Base-by-base conservation (phyloP, 139 green algal genomes). In the Coelastrella sp. region DNA sequence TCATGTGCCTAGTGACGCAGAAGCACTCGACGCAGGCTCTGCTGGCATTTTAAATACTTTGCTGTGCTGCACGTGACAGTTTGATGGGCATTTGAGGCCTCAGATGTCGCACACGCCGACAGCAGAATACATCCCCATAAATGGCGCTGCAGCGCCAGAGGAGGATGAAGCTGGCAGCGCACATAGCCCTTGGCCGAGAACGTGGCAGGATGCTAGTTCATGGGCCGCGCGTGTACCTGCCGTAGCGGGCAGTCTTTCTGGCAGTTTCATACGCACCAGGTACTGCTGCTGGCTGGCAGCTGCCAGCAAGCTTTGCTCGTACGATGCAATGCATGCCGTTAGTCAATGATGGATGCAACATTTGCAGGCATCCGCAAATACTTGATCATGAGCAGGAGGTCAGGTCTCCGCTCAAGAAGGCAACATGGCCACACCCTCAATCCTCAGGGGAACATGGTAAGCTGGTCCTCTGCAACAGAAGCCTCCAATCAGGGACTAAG, bases 261-360 rank as follows among this genome's bases (percentile, higher is more conserved):
- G 74, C 58, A 90, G 85, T 68, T 90, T 90, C 73, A 83, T 64
- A 10, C 73, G 85, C 58, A 84, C 74, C 23, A 57, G 68, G 68
- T 76, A 23, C 68, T 76, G 68, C 17, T 76, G 68, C 68, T 76
- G 16, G 8, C 17, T 10, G 7, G 17, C 16, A n/a, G 22, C 14
- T 32, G 16, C 5, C 32, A 47, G 32, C 32, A 47, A 47, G 32
- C 32, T 47, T 47, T 47, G 32, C 32, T 47, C 32, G 32, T 47
- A 47, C 32, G 32, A 47, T 47, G 32, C 32, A 47, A 47, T 47
- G 32, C 32, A 47, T 47, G 32, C 32, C 32, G 32, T 47, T 47
- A 47, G 32, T 47, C 32, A 47, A 47, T 47, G 32, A 47, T 47
- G 32, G 32, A 47, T 47, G 32, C 32, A 47, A 47, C 17, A 32